phyloP scores from a whole-genome alignment of 2,329 filamentous ascomycete species.

The Ascochyta rabiei region DNA sequence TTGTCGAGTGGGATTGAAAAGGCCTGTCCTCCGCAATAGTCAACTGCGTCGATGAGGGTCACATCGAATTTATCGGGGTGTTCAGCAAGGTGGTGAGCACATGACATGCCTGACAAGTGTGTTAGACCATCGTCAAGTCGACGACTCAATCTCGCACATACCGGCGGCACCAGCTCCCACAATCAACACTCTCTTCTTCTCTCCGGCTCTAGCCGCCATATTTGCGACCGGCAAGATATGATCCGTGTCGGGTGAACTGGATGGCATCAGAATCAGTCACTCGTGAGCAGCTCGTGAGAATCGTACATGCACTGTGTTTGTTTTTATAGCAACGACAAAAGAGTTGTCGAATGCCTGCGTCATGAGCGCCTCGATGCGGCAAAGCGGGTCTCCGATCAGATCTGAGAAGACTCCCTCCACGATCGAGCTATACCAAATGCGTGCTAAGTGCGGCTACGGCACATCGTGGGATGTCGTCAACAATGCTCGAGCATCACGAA shows the following conservation, averaged over 20 bases:
- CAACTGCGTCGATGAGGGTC: slow-evolving; percentile 59
- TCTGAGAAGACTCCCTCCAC: slow-evolving; percentile 14
- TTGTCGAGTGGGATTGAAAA: slow-evolving; percentile 64
- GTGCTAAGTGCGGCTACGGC: slow-evolving; percentile 5
- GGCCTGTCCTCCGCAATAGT: slow-evolving; percentile 66
- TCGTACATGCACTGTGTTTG: slow-evolving; percentile 7
- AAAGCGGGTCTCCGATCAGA: slow-evolving; percentile 24
- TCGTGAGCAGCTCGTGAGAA: background rate
- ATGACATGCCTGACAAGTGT: slow-evolving; percentile 60
- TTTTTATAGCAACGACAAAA: slow-evolving; percentile 19
- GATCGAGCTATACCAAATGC: slow-evolving; percentile 19
- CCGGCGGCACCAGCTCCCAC: slow-evolving; percentile 51
- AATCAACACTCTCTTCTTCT: slow-evolving; percentile 48
- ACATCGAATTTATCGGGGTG: slow-evolving; percentile 70
- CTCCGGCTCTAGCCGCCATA: slow-evolving; percentile 37
- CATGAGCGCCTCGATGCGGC: slow-evolving; percentile 38
- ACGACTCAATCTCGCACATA: slow-evolving; percentile 18
- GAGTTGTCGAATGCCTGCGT: slow-evolving; percentile 35
- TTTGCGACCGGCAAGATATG: slow-evolving; percentile 41
- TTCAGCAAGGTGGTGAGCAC: slow-evolving; percentile 69
- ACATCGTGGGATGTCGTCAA: slow-evolving; percentile 10
- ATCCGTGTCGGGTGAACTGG: slow-evolving; percentile 29
- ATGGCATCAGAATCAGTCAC: slow-evolving; percentile 23
- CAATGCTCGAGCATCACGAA: slow-evolving; percentile 8
- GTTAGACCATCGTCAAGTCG: background rate